These are phyloP conservation scores for Helminthosporium solani DNA, from an alignment of 2,329 filamentous ascomycete species.

Conservation along the genomic window DNA sequence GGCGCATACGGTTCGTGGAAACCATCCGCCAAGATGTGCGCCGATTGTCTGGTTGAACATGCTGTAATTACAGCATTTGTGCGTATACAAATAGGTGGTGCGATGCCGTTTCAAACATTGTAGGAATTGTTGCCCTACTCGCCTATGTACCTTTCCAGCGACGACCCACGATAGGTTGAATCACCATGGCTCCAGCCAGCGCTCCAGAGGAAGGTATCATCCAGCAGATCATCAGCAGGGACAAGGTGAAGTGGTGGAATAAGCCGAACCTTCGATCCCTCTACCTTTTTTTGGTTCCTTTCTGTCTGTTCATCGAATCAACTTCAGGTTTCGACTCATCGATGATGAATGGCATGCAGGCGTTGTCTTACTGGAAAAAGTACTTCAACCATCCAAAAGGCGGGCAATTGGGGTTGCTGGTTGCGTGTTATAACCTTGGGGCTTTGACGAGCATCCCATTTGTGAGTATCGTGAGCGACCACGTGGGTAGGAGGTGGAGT, in stretches of 20 bases:
- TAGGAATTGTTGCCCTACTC: neutral
- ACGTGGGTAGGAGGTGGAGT: constrained; percentile 58
- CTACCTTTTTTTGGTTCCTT: constrained; percentile 60
- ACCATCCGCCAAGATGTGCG: constrained; percentile 3
- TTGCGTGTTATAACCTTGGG: constrained; percentile 61
- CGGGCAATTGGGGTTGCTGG: constrained; percentile 55
- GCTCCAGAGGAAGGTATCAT: constrained; percentile 27
- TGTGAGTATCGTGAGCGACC: constrained; percentile 57
- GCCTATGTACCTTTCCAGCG: too few relatives aligned
- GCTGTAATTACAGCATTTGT: neutral
- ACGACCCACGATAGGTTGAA: neutral
- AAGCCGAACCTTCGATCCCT: constrained; percentile 60
- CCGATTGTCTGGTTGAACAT: neutral
- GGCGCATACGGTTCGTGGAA: constrained; percentile 6
- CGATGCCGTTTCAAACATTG: neutral
- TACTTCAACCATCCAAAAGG: constrained; percentile 52
- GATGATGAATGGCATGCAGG: constrained; percentile 45
- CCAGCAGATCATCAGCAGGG: constrained; percentile 35
- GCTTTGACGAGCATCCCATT: constrained; percentile 60
- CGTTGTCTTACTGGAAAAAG: constrained; percentile 43
- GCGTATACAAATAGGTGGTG: neutral
- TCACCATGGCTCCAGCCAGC: constrained; percentile 25
- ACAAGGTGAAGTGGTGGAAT: constrained; percentile 54
- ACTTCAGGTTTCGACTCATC: constrained; percentile 61
- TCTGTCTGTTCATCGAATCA: constrained; percentile 64